Base-by-base conservation (phyloP, 305 asterid genomes). In the Petunia hybrid region DNA sequence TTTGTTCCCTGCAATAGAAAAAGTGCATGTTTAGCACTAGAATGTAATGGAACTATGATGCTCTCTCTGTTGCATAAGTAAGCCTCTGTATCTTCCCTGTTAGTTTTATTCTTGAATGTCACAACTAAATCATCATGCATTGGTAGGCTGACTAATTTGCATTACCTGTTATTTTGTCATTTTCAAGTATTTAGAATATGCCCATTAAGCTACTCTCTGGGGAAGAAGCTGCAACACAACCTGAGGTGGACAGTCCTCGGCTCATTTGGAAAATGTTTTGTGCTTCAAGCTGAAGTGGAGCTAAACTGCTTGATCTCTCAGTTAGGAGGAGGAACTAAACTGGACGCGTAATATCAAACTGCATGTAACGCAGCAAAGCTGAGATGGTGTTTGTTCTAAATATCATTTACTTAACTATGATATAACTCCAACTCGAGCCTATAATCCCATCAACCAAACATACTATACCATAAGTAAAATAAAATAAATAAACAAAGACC, bases 221-320 rank as follows among this genome's bases (percentile, higher is more conserved):
- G 4, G 99, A 97, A 67, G 99, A 92, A 78, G 92, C 89, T 65
- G 91, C 85, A n/a, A 87, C 81, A 46, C 83, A 93, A 43, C 80
- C 84, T 2, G 89, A 79, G 77, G 83, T 85, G 74, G 91, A 80
- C 66, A 85, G 62, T 22, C 87, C 86, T 45, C 87, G 89, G 88
- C 80, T 80, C 10, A 75, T 77, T 67, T 87, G 73, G 82, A 88
- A 94, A 71, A 85, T 84, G 36, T 91, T 89, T 40, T 91, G 89
- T 45, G 92, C 91, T 79, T 95, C 99, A 14, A 82, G 94, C 81
- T 91, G 95, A 77, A 94, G 92, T 43, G 98, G 95, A 62, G 84
- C 93, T 66, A 92, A 84, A 83, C 92, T 84, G 71, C 87, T 82
- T 1, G 94, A 92, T 36, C 92, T 85, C 80, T 83, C 90, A 42